Percentiles rank a stretch among this genome's conserved stretches.
Conservation (phyloP, 2,329 filamentous ascomycete genomes). For the Alternaria sp. region DNA sequence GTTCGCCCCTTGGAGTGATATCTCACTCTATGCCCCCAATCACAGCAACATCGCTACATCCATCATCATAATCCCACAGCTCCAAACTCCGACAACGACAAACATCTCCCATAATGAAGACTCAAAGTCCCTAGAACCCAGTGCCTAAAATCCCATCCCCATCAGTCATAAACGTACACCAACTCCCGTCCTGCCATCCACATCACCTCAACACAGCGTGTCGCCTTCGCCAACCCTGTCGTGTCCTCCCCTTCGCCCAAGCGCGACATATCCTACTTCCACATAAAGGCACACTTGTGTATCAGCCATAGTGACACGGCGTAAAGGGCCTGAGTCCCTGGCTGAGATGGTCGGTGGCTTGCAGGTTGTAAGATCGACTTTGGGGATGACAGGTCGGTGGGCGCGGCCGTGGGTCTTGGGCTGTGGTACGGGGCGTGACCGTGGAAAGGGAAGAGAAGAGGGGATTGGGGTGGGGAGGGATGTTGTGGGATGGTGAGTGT, state of each 20-base stretch:
- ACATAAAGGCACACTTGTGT: background rate
- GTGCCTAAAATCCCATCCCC: background rate
- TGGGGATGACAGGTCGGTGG: background rate
- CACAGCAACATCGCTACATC: too few species aligned
- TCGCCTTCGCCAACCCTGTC: background rate
- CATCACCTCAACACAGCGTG: background rate
- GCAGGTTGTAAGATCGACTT: background rate
- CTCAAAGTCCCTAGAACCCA: background rate
- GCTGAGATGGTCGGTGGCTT: background rate
- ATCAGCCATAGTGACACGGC: background rate
- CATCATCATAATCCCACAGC: background rate
- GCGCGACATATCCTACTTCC: background rate
- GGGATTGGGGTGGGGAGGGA: background rate
- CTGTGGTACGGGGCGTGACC: background rate
- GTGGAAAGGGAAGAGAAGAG: background rate
- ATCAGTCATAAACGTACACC: background rate
- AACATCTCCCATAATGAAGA: background rate
- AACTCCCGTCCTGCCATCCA: background rate
- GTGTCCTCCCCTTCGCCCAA: background rate
- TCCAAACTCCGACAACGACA: background rate
- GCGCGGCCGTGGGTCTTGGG: background rate
- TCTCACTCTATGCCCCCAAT: too few species aligned
- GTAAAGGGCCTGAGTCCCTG: background rate
- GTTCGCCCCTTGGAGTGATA: background rate
- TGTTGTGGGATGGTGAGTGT: background rate